Evolutionary conservation across 352 stramenopile species (phyloP).

Genomic region (Phytophthora sansomeana): DNA sequence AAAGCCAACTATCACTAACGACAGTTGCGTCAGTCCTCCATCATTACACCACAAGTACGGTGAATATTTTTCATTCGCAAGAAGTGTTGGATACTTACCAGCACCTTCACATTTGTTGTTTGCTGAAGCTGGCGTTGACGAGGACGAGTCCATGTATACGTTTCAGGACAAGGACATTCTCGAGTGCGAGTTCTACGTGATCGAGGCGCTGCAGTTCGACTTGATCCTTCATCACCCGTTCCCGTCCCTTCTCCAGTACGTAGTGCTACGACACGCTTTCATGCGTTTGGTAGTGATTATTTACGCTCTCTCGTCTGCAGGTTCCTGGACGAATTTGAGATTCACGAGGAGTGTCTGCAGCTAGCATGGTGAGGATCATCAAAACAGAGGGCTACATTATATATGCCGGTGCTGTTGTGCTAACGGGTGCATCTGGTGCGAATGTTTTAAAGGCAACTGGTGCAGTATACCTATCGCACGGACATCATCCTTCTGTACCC

Average conservation of each 20-base stretch:
- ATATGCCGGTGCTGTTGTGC: background rate
- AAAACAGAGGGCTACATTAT: background rate
- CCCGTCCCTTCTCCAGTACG: conserved; percentile 80
- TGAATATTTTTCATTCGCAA: background rate
- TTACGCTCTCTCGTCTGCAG: conserved; percentile 29
- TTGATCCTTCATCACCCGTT: conserved; percentile 91
- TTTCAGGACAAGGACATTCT: conserved; percentile 92
- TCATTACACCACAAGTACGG: conserved; percentile 87
- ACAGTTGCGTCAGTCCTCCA: conserved; percentile 85
- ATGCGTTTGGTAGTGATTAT: too few relatives aligned
- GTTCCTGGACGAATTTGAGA: conserved; percentile 86
- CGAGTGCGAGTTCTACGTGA: conserved; percentile 92
- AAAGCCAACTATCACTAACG: conserved; percentile 83
- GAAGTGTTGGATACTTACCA: background rate
- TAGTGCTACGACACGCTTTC: too few relatives aligned
- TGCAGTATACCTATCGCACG: conserved; percentile 90
- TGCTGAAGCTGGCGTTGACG: conserved; percentile 72
- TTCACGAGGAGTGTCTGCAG: conserved; percentile 88
- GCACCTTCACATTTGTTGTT: conserved; percentile 4
- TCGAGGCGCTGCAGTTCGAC: conserved; percentile 89
- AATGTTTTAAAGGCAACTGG: conserved; percentile 67
- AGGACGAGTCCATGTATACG: conserved; percentile 89
- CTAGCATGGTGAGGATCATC: conserved; percentile 66
- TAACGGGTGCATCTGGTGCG: background rate
- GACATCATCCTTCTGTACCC: conserved; percentile 88